phyloP scores from a whole-genome alignment of 2,329 filamentous ascomycete genomes.

The Zymoseptoria passerinii region DNA sequence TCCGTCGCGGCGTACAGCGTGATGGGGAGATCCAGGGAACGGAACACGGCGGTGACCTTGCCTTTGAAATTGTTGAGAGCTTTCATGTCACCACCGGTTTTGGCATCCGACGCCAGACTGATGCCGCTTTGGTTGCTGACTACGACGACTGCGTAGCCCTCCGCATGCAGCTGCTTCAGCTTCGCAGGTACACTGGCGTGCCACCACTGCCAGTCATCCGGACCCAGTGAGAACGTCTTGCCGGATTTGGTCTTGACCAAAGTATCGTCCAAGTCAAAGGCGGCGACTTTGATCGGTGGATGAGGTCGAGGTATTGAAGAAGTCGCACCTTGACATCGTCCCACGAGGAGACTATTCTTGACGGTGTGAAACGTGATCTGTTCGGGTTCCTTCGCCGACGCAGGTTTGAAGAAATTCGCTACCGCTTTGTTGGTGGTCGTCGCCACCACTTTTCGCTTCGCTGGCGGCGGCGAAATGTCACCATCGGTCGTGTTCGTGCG shows the following conservation, averaged over 20 bases:
- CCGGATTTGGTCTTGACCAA: slow-evolving; percentile 73
- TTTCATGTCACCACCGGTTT: slow-evolving; percentile 56
- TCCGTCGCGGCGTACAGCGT: slow-evolving; percentile 79
- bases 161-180: slow-evolving; percentile 59
- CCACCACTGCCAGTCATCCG: slow-evolving; percentile 94
- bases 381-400: slow-evolving; percentile 75
- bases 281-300: slow-evolving; percentile 57
- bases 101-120: slow-evolving; percentile 59
- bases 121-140: slow-evolving; percentile 86
- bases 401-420: slow-evolving; percentile 78
- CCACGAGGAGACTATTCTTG: slow-evolving; percentile 66
- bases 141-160: slow-evolving; percentile 70
- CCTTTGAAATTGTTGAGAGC: slow-evolving; percentile 73
- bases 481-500: slow-evolving; percentile 33
- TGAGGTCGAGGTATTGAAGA: slow-evolving; percentile 12
- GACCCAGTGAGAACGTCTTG: slow-evolving; percentile 63
- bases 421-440: slow-evolving; percentile 56
- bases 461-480: slow-evolving; percentile 49
- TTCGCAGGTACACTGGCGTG: slow-evolving; percentile 58
- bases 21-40: slow-evolving; percentile 64
- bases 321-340: slow-evolving; percentile 47
- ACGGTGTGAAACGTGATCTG: slow-evolving; percentile 60
- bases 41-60: slow-evolving; percentile 63
- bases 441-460: slow-evolving; percentile 48
- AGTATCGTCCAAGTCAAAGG: slow-evolving; percentile 78